Percentiles rank a stretch among this genome's conserved stretches.
Conservation (phyloP, 1,284 basidiomycete genomes). For the Quambalaria eucalypti region DNA sequence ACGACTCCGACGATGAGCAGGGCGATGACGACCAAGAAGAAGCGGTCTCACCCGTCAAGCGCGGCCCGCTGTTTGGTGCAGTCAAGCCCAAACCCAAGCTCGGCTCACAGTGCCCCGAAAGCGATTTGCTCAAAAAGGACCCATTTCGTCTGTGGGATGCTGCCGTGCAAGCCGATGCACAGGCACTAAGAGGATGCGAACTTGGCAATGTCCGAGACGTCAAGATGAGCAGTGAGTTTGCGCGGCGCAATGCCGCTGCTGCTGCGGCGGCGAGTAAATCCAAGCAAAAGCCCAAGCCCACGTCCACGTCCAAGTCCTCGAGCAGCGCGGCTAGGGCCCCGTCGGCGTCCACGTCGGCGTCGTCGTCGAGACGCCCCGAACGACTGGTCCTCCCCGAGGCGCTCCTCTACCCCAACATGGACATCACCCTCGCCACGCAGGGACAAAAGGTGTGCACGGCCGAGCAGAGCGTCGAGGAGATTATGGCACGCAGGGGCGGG, state of each 20-base stretch:
- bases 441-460: conserved; percentile 10
- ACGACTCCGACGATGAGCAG: conserved; percentile 50
- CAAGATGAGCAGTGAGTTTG: neutral
- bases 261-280: neutral
- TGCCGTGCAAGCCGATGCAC: conserved; percentile 5
- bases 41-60: neutral
- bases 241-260: neutral
- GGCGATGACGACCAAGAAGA: conserved; percentile 37
- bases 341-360: neutral
- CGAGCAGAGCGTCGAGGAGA: conserved; percentile 34
- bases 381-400: conserved; percentile 32
- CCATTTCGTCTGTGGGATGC: conserved; percentile 34
- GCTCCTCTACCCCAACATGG: conserved; percentile 28
- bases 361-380: conserved; percentile 13
- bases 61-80: neutral
- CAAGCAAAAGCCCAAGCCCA: neutral
- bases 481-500: conserved; percentile 15
- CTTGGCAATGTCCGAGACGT: neutral
- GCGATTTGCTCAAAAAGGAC: conserved; percentile 29
- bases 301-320: neutral
- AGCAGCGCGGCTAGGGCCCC: neutral
- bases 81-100: neutral
- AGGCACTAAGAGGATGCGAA: neutral
- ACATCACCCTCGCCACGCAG: conserved; percentile 5
- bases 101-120: conserved; percentile 10